Conservation (phyloP, 1,139 yeast species). For the Scheffersomyces segobiensis region DNA sequence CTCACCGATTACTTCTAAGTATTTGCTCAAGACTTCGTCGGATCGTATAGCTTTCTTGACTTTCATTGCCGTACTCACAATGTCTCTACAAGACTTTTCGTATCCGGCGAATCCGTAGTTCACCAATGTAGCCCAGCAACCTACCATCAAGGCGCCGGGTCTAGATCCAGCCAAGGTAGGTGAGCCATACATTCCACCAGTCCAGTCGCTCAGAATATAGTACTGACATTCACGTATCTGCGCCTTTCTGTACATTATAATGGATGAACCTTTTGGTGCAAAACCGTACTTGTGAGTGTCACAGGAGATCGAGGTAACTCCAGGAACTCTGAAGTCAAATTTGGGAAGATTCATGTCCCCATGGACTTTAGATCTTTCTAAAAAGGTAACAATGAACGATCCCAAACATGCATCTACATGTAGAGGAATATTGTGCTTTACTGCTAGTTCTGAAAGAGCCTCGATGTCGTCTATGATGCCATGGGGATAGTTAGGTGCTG, state of each 20-base stretch:
- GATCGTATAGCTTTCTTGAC: conserved; percentile 50
- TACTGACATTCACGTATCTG: conserved; percentile 79
- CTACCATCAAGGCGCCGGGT: conserved; percentile 95
- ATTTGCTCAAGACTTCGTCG: conserved; percentile 37
- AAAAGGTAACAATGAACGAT: conserved; percentile 82
- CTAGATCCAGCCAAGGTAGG: conserved; percentile 96
- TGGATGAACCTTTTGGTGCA: conserved; percentile 95
- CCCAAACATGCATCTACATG: conserved; percentile 98
- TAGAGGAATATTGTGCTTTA: conserved; percentile 66
- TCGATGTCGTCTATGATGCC: conserved; percentile 92
- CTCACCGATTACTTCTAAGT: conserved; percentile 69
- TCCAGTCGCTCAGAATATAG: conserved; percentile 82
- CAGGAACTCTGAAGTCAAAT: conserved; percentile 86
- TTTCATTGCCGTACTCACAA: conserved; percentile 63
- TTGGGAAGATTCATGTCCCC: conserved; percentile 46
- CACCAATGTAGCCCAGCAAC: conserved; percentile 94
- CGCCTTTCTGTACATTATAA: conserved; percentile 79
- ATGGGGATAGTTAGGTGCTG: conserved; percentile 97
- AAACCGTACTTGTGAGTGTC: conserved; percentile 98
- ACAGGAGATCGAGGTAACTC: conserved; percentile 96
- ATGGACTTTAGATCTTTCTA: conserved; percentile 63
- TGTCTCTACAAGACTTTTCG: conserved; percentile 60
- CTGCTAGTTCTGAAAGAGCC: conserved; percentile 66
- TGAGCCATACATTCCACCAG: conserved; percentile 94
- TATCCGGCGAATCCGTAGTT: conserved; percentile 82